These are phyloP conservation scores for Starmerella sirachaensis DNA, from an alignment of 805 yeast species.

Conservation along the genomic window DNA sequence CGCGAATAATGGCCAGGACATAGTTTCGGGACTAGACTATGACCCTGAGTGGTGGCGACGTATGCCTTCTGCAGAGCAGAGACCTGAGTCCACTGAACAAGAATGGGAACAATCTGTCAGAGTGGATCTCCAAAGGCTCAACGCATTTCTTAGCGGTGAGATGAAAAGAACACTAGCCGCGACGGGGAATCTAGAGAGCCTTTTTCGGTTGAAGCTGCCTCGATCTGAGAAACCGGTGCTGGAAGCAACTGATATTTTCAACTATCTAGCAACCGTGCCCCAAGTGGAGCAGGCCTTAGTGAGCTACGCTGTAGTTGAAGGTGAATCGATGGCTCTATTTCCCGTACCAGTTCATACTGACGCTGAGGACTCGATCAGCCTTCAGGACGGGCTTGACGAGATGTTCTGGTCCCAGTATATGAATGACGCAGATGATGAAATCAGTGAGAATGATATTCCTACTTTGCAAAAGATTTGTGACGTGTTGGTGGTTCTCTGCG, in stretches of 20 bases:
- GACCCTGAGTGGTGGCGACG: constrained; percentile 14
- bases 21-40: constrained; percentile 4
- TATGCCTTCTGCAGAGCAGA: not conserved
- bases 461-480: constrained; percentile 3
- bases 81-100: constrained; percentile 3
- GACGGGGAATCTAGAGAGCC: constrained; percentile 7
- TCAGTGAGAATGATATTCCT: constrained; percentile 8
- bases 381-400: constrained; percentile 8
- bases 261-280: not conserved
- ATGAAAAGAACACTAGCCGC: constrained; percentile 7
- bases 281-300: not conserved
- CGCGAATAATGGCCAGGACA: constrained; percentile 12
- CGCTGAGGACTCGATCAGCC: not conserved
- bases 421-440: not conserved
- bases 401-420: constrained; percentile 9
- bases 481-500: constrained; percentile 8
- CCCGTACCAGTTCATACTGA: not conserved
- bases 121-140: constrained; percentile 10
- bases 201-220: constrained; percentile 3
- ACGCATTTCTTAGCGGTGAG: constrained; percentile 10
- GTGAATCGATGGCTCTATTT: not conserved
- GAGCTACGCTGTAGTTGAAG: constrained; percentile 1
- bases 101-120: constrained; percentile 7
- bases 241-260: not conserved
- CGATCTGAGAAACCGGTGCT: not conserved